phyloP scores from a whole-genome alignment of 1,284 basidiomycete genomes.

The Megacollybia platyphylla region DNA sequence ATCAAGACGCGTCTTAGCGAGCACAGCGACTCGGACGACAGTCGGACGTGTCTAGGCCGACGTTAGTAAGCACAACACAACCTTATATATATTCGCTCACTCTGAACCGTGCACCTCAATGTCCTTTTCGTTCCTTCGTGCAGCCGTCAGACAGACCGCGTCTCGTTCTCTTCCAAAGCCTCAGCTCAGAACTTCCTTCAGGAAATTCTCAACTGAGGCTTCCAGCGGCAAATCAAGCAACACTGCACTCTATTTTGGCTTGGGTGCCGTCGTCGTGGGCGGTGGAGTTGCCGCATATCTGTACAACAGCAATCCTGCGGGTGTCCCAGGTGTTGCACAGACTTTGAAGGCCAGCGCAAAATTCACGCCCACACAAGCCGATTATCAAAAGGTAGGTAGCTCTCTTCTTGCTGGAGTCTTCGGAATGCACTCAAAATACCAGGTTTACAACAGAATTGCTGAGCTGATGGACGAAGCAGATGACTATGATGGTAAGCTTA shows the following conservation, averaged over 20 bases:
- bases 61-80: background rate
- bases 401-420: background rate
- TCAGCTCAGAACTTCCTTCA: slow-evolving; percentile 21
- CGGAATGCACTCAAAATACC: slow-evolving; percentile 2
- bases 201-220: slow-evolving; percentile 44
- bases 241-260: slow-evolving; percentile 37
- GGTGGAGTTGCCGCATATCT: slow-evolving; percentile 41
- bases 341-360: slow-evolving; percentile 54
- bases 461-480: slow-evolving; percentile 64
- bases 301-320: slow-evolving; percentile 34
- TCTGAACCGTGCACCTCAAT: slow-evolving; percentile 16
- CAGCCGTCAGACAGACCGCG: slow-evolving; percentile 29
- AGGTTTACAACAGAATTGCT: slow-evolving; percentile 85
- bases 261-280: slow-evolving; percentile 35
- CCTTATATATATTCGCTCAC: background rate
- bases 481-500: slow-evolving; percentile 68
- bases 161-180: slow-evolving; percentile 18
- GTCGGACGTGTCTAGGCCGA: too few relatives aligned
- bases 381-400: slow-evolving; percentile 75
- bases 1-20: too few relatives aligned
- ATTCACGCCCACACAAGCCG: slow-evolving; percentile 60
- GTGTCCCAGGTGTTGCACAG: slow-evolving; percentile 34
- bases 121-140: slow-evolving; percentile 36
- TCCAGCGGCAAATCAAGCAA: slow-evolving; percentile 33
- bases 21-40: too few relatives aligned